Base-by-base conservation (phyloP, 2,329 filamentous ascomycete genomes). In the Ilyonectria robusta region DNA sequence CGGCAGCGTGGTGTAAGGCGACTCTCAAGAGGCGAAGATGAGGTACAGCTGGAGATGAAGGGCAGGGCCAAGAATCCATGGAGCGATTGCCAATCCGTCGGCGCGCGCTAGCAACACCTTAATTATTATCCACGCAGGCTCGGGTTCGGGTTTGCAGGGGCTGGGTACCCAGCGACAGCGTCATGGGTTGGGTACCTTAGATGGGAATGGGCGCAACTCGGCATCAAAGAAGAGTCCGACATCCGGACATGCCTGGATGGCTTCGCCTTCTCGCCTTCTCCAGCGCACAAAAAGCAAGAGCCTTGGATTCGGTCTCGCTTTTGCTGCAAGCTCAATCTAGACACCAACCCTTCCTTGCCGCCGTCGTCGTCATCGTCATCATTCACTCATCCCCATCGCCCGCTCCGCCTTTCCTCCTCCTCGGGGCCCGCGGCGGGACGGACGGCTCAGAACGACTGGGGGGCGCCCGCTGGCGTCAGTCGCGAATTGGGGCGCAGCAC, bases 81-180 rank as follows among this genome's bases (percentile, higher is more conserved):
- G 29, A 48, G 6, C 31, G 40, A 48, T 62, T 62, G 59, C 51
- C 59, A 62, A 56, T 33, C 31, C 42, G 21, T 40, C 59, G 59
- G 37, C n/a, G 59, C 50, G 51, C 59, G 59, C 59, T 62, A 62
- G 40, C 29, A 29, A 62, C 51, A 62, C 59, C 59, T 62, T 62
- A 62, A 62, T 62, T 56, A 56, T 47, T 15, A 46, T n/a, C 40
- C 40, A 46, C 57, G 44, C 50, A 54, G 26, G 40, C 50, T 51
- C 35, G 57, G 56, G 57, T 46, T 26, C 13, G 46, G 57, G 46
- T 15, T 51, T 23, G 57, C 47, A 59, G 48, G 57, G 57, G 33
- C 26, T 21, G 47, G 44, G 35, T 8, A 42, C 31, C 23, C 3
- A 42, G 31, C 57, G 46, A 48, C 19, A 48, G 19, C 40, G 40